Percentiles rank a stretch among this genome's conserved stretches.
Conservation (phyloP, 257 asterid genomes). For the Avicennia marina region DNA sequence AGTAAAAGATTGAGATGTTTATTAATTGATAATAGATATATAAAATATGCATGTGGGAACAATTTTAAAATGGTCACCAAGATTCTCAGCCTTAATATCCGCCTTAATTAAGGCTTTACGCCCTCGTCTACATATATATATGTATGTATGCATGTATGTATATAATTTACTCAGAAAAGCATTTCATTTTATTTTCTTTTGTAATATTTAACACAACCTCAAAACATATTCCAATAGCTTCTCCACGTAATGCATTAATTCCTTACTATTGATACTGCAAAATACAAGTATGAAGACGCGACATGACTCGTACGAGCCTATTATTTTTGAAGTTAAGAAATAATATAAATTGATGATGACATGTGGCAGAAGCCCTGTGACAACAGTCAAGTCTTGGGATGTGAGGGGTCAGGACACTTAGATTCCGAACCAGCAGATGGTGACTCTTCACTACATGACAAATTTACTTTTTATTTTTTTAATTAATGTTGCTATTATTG, state of each 20-base stretch:
- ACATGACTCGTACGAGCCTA: too few relatives aligned
- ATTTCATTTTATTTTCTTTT: too few relatives aligned
- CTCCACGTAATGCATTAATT: too few relatives aligned
- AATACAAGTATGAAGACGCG: too few relatives aligned
- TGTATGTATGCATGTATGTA: too few relatives aligned
- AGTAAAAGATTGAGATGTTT: neutral
- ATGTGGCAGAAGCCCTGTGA: neutral
- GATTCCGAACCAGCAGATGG: conserved; percentile 14
- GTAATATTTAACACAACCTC: too few relatives aligned
- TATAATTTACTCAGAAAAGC: too few relatives aligned
- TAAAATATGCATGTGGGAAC: too few relatives aligned
- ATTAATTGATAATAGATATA: conserved; percentile 23
- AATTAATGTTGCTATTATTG: neutral
- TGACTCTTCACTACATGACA: conserved; percentile 25
- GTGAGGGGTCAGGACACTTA: conserved; percentile 13
- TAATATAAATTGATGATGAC: too few relatives aligned
- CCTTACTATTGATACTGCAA: too few relatives aligned
- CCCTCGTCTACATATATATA: neutral
- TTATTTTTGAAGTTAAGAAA: too few relatives aligned
- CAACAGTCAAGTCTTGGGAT: conserved; percentile 20
- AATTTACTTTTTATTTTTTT: conserved; percentile 8
- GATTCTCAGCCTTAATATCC: conserved; percentile 25
- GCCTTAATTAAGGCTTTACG: conserved; percentile 30
- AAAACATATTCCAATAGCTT: too few relatives aligned
- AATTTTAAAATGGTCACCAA: conserved; percentile 19